Evolutionary conservation across 2,329 filamentous ascomycete species (phyloP), one percentile per base, ranked within the genome.

Genomic region (Talaromyces sp.): DNA sequence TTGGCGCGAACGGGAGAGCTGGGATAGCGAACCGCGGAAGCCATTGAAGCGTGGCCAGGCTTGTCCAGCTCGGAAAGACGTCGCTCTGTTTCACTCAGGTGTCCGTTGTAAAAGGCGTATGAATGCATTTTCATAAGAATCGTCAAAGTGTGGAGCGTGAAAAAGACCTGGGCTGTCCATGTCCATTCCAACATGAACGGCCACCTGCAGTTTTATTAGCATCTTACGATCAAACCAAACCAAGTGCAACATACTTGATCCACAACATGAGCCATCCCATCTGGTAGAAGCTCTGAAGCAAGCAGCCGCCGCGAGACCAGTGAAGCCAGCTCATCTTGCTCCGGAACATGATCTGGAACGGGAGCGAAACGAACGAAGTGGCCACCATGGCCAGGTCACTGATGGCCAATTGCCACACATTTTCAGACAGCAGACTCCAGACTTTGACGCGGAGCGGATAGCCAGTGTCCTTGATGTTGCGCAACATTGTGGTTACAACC

Each of bases 91-190:
- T 95, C 91, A 67, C 89, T 91, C 16, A 99, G 82, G 75, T 99
- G 95, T 10, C 95, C 95, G 70, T 97, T 98, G 80, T 99, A 99
- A 76, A 98, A 99, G 28, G 92, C 90, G 72, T 96, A 99, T 5
- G 93, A 97, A 75, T 99, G 95, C 87, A 98, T 95, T 82, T 99
- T 99, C 95, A 99, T 99, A 57, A 97, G 87, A 23, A 99, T 83
- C 7, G 91, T 89, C 77, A 99, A 87, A 51, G 92, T 89, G 76
- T 99, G 95, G 36, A 99, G 82, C 10, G 93, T 89, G 68, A 99
- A 85, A 75, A 96, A 99, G 44, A 99, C 95, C 72, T 98, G 95
- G 2, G 94, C 89, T 0, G 95, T 99, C 95, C 95, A 99, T 2
- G 92, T 91, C 95, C 95, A 99, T 57, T 89, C 83, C 8, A 96